Percentiles rank a stretch among this genome's conserved stretches.
phyloP scores from a whole-genome alignment of 768 basidiomycete genomes.

The Erythrobasidium yunnanense region DNA sequence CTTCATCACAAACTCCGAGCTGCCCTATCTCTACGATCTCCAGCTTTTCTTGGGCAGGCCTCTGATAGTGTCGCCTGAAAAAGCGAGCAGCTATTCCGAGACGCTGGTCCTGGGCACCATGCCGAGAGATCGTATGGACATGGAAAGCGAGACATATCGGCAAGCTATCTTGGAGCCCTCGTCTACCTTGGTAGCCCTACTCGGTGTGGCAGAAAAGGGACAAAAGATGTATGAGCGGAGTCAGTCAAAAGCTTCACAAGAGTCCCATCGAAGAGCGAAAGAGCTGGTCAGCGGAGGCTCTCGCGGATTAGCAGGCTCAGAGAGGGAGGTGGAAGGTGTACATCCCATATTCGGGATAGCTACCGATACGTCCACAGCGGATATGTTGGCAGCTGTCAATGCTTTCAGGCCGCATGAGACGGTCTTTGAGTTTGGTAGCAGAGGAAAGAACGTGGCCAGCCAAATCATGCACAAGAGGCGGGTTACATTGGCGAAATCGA shows the following conservation, averaged over 20 bases:
- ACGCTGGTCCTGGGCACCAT: conserved; percentile 67
- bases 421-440: conserved; percentile 73
- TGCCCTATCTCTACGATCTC: conserved; percentile 82
- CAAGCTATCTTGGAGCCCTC: conserved; percentile 50
- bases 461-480: conserved; percentile 79
- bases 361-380: conserved; percentile 50
- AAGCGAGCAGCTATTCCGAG: conserved; percentile 46
- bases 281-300: conserved; percentile 57
- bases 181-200: conserved; percentile 12
- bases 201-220: conserved; percentile 68
- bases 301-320: conserved; percentile 56
- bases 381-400: conserved; percentile 62
- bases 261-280: conserved; percentile 79
- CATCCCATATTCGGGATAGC: conserved; percentile 54
- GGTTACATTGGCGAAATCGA: conserved; percentile 61
- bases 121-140: conserved; percentile 65
- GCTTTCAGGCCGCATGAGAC: conserved; percentile 79
- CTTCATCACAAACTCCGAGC: conserved; percentile 70
- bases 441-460: conserved; percentile 54
- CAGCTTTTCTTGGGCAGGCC: conserved; percentile 83
- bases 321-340: conserved; percentile 49
- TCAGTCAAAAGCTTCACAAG: conserved; percentile 74
- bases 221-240: conserved; percentile 90
- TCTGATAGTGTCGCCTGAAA: conserved; percentile 48
- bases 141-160: conserved; percentile 68